Conservation (phyloP, 1,284 basidiomycete species). For the Takashimella tepidaria region DNA sequence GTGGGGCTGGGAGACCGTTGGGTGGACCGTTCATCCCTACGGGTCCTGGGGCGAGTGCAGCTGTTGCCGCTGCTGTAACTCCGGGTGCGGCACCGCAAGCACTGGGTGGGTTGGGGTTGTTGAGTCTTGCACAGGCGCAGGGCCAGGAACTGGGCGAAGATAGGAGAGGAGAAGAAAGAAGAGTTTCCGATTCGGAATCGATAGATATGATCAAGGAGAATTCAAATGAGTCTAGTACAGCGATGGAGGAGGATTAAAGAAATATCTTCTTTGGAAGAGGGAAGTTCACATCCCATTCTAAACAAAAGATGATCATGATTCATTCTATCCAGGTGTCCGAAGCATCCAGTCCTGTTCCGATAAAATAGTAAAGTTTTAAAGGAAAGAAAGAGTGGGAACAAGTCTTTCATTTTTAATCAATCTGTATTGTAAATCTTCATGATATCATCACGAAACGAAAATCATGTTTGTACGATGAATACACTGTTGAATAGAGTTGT, state of each 20-base stretch:
- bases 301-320: not conserved
- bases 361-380: no score
- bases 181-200: conserved; percentile 3
- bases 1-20: conserved; percentile 10
- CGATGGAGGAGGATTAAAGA: conserved; percentile 29
- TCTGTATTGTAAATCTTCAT: no score
- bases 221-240: conserved; percentile 5
- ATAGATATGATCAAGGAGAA: conserved; percentile 19
- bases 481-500: no score
- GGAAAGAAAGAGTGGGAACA: no score
- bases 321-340: no score
- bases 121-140: conserved; percentile 24
- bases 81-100: conserved; percentile 16
- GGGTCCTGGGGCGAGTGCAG: conserved; percentile 13
- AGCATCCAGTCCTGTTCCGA: no score
- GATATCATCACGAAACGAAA: no score
- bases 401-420: no score
- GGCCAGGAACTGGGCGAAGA: conserved; percentile 5
- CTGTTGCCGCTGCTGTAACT: conserved; percentile 8
- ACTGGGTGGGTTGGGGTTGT: conserved; percentile 36
- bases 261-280: no score
- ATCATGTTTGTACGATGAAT: no score
- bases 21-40: conserved; percentile 30
- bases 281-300: no score
- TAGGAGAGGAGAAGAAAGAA: conserved; percentile 14